phyloP scores from a whole-genome alignment of 768 basidiomycete species.

The Hortiboletus flavorubellus region DNA sequence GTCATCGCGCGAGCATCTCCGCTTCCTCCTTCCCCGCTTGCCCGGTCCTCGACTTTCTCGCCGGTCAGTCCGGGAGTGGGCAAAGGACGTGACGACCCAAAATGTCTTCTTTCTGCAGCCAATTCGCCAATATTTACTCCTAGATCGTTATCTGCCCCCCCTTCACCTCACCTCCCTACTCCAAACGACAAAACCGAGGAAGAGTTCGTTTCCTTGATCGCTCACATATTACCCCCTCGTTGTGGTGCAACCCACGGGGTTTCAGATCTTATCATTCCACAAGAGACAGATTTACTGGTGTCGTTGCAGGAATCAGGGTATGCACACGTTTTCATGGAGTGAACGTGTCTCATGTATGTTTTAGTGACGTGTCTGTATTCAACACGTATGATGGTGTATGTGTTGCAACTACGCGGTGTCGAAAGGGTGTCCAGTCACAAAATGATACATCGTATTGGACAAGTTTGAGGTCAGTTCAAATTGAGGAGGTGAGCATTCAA shows the following conservation, averaged over 20 bases:
- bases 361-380: slow-evolving; percentile 53
- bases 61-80: slow-evolving; percentile 14
- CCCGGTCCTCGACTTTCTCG: not conserved
- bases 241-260: slow-evolving; percentile 40
- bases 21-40: slow-evolving; percentile 13
- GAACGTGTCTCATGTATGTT: slow-evolving; percentile 3
- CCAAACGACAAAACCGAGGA: slow-evolving; percentile 15
- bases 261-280: slow-evolving; percentile 44
- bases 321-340: slow-evolving; percentile 14
- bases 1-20: slow-evolving; percentile 22
- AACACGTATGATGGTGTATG: slow-evolving; percentile 50
- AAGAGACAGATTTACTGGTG: slow-evolving; percentile 42
- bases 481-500: slow-evolving; percentile 15
- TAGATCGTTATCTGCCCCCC: slow-evolving; percentile 35
- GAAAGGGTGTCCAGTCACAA: not conserved
- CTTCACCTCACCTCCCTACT: slow-evolving; percentile 28
- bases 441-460: slow-evolving; percentile 20
- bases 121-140: slow-evolving; percentile 43
- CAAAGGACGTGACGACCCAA: slow-evolving; percentile 33
- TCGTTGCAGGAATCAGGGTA: slow-evolving; percentile 68
- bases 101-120: slow-evolving; percentile 44
- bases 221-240: slow-evolving; percentile 45
- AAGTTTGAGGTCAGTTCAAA: slow-evolving; percentile 19
- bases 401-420: slow-evolving; percentile 22
- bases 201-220: slow-evolving; percentile 20